A percentile compares a stretch with the other conserved stretches of the same genome.
Conservation (phyloP, 805 yeast genomes). For the Metschnikowia orientalis region DNA sequence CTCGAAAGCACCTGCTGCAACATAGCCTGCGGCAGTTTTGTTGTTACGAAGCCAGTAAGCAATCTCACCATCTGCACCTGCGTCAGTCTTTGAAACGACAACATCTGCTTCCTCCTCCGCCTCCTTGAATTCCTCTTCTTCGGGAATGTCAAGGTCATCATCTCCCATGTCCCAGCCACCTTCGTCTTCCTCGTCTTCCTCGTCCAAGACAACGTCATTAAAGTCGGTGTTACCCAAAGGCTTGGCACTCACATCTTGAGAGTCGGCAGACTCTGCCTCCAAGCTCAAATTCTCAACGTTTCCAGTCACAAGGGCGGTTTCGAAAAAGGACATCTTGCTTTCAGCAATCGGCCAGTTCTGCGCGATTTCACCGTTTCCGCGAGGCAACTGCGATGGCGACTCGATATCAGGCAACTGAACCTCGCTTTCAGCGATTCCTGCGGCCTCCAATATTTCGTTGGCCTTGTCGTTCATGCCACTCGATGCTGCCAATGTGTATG, state of each 20-base stretch:
- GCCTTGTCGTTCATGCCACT: constrained; percentile 79
- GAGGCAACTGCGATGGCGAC: constrained; percentile 40
- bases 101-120: constrained; percentile 12
- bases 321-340: constrained; percentile 74
- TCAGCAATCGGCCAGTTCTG: constrained; percentile 81
- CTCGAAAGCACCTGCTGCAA: constrained; percentile 95
- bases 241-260: neutral
- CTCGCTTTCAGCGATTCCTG: constrained; percentile 60
- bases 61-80: constrained; percentile 52
- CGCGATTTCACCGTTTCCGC: constrained; percentile 43
- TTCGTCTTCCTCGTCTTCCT: constrained; percentile 51
- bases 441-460: constrained; percentile 60
- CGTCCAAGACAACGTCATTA: constrained; percentile 15
- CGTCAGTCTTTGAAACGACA: constrained; percentile 7
- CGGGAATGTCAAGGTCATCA: constrained; percentile 65
- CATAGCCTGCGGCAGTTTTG: constrained; percentile 84
- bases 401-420: constrained; percentile 59
- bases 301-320: constrained; percentile 70
- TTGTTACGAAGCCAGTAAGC: constrained; percentile 85
- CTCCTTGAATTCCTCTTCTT: constrained; percentile 26
- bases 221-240: constrained; percentile 14
- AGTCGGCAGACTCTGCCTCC: constrained; percentile 32
- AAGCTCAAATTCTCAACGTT: constrained; percentile 62
- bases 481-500: constrained; percentile 87
- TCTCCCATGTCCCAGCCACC: constrained; percentile 82